Conservation (phyloP, 2,329 filamentous ascomycete genomes). For the Fusarium mangiferae region DNA sequence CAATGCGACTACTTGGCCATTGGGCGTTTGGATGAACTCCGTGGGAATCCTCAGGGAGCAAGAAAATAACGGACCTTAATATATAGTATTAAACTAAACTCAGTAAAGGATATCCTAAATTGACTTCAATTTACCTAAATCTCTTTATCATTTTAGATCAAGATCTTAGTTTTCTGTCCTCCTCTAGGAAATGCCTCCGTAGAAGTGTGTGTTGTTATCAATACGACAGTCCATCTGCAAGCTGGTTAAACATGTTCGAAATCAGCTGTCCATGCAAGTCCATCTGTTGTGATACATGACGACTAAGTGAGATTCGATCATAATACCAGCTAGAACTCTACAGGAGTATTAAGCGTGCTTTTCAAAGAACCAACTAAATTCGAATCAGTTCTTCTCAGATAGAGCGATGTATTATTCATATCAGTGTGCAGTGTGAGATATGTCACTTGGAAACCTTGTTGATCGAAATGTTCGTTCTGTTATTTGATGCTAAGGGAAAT, state of each 20-base stretch:
- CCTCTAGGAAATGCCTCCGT: not conserved
- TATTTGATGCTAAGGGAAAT: conserved; percentile 42
- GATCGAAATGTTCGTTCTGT: conserved; percentile 37
- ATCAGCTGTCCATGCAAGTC: not conserved
- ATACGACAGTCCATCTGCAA: not conserved
- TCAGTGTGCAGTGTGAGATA: not conserved
- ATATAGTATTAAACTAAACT: too few relatives aligned
- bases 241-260: not conserved
- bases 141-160: too few relatives aligned
- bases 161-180: too few relatives aligned
- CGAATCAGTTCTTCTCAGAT: too few relatives aligned
- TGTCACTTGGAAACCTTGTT: not conserved
- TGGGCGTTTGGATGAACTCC: not conserved
- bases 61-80: too few relatives aligned
- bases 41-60: not conserved
- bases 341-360: not conserved
- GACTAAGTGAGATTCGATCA: not conserved
- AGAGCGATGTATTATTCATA: not conserved
- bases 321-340: not conserved
- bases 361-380: not conserved
- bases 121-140: too few relatives aligned
- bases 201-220: not conserved
- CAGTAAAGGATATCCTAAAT: too few relatives aligned
- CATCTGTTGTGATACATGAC: not conserved
- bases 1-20: not conserved